Evolutionary conservation across 2,329 filamentous ascomycete genomes (phyloP), one percentile per base, ranked within the genome.

Genomic region (Esteya vermicola): DNA sequence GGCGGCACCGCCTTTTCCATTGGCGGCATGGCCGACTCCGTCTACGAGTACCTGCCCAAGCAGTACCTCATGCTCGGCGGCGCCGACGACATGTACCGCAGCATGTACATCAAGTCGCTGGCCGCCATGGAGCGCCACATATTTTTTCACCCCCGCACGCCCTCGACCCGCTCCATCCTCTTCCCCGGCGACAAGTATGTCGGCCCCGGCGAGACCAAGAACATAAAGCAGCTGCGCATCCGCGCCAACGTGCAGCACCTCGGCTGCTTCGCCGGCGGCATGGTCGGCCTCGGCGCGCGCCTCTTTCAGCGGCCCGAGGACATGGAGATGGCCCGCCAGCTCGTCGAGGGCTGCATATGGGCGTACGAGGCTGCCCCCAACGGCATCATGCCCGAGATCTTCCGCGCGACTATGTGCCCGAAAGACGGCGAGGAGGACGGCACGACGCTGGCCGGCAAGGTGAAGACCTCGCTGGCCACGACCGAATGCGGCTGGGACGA

Each of bases 21-120:
- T 14, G 66, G 65, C 26, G 61, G 60, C 13, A 58, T 61, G 27
- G 57, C 64, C 12, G 64, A 70, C 49, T 70, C 65, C 6, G 51
- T 69, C 4, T 77, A 76, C 51, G 72, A 77, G 48, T 77, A 77
- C 47, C 61, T 76, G 16, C 65, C 72, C 40, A 77, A 77, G 44
- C 26, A 47, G 28, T 44, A 43, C 38, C 38, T 48, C 10, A 44
- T 88, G 9, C 68, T 88, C 0, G 79, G 80, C 38, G 82, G 82
- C 2, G 61, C 70, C 6, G 67, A 75, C 35, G 57, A 63, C 2
- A 67, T 75, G 45, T 86, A 86, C 54, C 62, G 63, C 23, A 64
- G 67, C 25, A 73, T 88, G 65, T 82, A 85, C 49, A 60, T 70
- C 38, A 62, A 61, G 33, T 71, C 78, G 18, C 71, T 82, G 1